Conservation (phyloP, 257 asterid species). For the Primulina tabacum region DNA sequence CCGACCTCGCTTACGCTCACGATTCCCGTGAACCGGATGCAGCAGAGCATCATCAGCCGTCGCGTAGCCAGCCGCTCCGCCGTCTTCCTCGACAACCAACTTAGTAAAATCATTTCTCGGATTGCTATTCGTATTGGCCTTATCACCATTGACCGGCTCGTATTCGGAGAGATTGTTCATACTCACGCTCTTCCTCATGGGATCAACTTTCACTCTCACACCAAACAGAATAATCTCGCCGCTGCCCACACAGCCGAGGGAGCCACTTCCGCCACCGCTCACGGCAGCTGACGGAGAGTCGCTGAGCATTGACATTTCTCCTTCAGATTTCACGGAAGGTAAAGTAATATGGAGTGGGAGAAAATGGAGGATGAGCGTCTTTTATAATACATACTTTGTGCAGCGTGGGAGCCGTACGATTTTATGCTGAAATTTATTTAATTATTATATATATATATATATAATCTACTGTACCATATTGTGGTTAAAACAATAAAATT, state of each 20-base stretch:
- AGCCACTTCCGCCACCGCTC: slow-evolving; percentile 24
- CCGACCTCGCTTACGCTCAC: slow-evolving; percentile 93
- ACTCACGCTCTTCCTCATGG: slow-evolving; percentile 88
- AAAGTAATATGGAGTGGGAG: slow-evolving; percentile 17
- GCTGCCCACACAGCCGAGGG: slow-evolving; percentile 11
- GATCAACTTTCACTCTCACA: slow-evolving; percentile 75
- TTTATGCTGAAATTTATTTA: slow-evolving; percentile 29
- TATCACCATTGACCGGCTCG: slow-evolving; percentile 31
- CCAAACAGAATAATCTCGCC: slow-evolving; percentile 82
- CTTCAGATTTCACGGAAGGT: slow-evolving; percentile 12
- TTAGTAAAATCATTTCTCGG: slow-evolving; percentile 28
- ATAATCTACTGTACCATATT: too few species aligned
- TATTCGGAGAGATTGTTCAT: slow-evolving; percentile 76
- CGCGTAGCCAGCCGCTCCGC: slow-evolving; percentile 49
- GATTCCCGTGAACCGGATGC: slow-evolving; percentile 43
- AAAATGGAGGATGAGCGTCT: slow-evolving; percentile 20
- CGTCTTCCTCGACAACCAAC: slow-evolving; percentile 32
- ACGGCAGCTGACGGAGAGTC: slow-evolving; percentile 35
- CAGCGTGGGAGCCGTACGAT: slow-evolving; percentile 47
- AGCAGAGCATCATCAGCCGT: slow-evolving; percentile 74
- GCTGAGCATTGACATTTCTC: slow-evolving; percentile 35
- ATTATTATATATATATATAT: neutral
- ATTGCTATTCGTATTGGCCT: slow-evolving; percentile 10
- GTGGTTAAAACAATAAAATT: too few species aligned
- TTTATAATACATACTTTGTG: slow-evolving; percentile 30